These are phyloP conservation scores for Auriculariales sp. DNA, from an alignment of 768 basidiomycete genomes.

Conservation along the genomic window DNA sequence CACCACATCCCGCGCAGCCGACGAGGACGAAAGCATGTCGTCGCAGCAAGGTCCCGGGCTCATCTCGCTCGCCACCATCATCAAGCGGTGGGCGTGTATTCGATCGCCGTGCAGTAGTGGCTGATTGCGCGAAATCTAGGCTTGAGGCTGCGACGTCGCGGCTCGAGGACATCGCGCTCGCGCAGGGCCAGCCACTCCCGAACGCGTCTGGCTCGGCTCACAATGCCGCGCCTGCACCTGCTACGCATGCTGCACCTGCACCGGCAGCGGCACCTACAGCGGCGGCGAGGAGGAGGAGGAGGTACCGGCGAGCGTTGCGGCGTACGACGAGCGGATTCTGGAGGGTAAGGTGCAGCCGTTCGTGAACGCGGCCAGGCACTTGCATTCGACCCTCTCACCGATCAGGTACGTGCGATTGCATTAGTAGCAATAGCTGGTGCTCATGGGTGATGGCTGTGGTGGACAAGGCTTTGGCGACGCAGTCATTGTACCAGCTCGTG, in stretches of 20 bases:
- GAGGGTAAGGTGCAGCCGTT: slow-evolving; percentile 63
- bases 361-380: slow-evolving; percentile 54
- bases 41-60: slow-evolving; percentile 24
- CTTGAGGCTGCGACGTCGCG: slow-evolving; percentile 88
- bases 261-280: slow-evolving; percentile 22
- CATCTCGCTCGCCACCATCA: slow-evolving; percentile 66
- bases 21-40: slow-evolving; percentile 1
- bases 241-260: slow-evolving; percentile 10
- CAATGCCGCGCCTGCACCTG: slow-evolving; percentile 12
- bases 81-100: slow-evolving; percentile 45
- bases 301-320: slow-evolving; percentile 45
- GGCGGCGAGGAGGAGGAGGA: slow-evolving; percentile 19
- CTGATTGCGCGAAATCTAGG: slow-evolving; percentile 23
- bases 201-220: slow-evolving; percentile 12
- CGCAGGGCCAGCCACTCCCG: slow-evolving; percentile 17
- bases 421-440: not conserved
- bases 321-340: slow-evolving; percentile 62
- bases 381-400: slow-evolving; percentile 51
- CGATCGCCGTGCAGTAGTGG: not conserved
- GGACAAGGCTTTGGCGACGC: slow-evolving; percentile 49
- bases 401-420: slow-evolving; percentile 45
- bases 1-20: too few relatives aligned
- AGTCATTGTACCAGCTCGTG: slow-evolving; percentile 51
- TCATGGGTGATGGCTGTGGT: not conserved
- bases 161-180: slow-evolving; percentile 74